Base-by-base conservation (phyloP, 306 rosid genomes). In the Sesbania bispinosa region DNA sequence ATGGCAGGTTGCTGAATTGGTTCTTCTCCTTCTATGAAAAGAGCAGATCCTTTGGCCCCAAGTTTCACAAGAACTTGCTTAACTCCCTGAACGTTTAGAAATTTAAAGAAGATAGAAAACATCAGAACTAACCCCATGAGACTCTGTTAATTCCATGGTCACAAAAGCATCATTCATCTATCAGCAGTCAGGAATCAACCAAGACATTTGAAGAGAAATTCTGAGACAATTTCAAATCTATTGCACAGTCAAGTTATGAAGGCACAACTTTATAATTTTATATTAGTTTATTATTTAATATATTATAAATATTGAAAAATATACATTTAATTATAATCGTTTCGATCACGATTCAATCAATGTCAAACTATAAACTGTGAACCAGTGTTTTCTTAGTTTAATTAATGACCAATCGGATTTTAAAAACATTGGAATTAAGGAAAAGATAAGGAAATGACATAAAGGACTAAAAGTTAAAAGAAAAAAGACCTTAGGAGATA, bases 41-140 rank as follows among this genome's bases (percentile, higher is more conserved):
- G 83, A 66, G 87, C 94, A 57, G 97, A 87, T 62, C 98, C 98
- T 79, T 87, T 88, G 39, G 36, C 68, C 75, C 98, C 98, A 8
- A 94, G 95, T 75, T 94, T 94, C 42, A 90, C 97, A 19, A 94
- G 93, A 65, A 94, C 88, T 89, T 85, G 92, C 84, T 85, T 87
- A 47, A 83, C 89, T 21, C 97, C 98, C 98, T 90, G 89, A 62
- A 55, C 77, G 19, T 77, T 30, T 50, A 79, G 26, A 81, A 36
- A 43, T 54, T 32, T 30, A 29, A 24, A 59, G 65, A 46, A n/a
- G n/a, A 73, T 32, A 10, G 46, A 35, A 19, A 43, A 54, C 66
- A 61, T 18, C 21, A 69, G 13, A 67, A 35, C 48, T 16, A 59
- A n/a, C n/a, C 69, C 24, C 71, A 21, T 3, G 32, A 38, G 38